These are phyloP conservation scores for Corchorus olitorius DNA, from an alignment of 345 rosid species.

Conservation along the genomic window DNA sequence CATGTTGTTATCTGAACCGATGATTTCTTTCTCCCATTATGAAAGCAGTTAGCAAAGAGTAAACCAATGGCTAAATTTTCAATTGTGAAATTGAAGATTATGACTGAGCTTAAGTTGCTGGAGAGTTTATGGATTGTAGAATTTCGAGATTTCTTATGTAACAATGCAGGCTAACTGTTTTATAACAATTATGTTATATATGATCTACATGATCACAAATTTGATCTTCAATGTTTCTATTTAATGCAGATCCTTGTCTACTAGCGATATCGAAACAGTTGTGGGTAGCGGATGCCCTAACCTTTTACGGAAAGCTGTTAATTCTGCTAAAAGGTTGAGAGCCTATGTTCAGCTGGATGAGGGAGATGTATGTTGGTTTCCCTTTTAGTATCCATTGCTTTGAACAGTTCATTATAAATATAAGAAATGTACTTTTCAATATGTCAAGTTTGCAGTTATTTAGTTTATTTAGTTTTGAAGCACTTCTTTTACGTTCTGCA, in stretches of 20 bases:
- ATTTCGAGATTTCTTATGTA: neutral
- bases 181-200: neutral
- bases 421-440: neutral
- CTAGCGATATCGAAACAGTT: slow-evolving; percentile 55
- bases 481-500: neutral
- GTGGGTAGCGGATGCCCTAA: slow-evolving; percentile 88
- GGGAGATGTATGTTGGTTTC: slow-evolving; percentile 68
- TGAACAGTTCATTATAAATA: neutral
- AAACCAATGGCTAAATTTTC: neutral
- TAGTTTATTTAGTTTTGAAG: slow-evolving; percentile 7
- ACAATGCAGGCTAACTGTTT: neutral
- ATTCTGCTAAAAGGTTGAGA: slow-evolving; percentile 90
- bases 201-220: neutral
- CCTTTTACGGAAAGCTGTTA: slow-evolving; percentile 71
- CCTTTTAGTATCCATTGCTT: neutral
- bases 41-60: neutral
- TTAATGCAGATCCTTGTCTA: slow-evolving; percentile 62
- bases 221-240: slow-evolving; percentile 11
- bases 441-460: neutral
- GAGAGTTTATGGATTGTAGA: neutral
- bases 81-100: slow-evolving; percentile 1
- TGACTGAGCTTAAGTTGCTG: neutral
- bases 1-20: neutral
- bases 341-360: slow-evolving; percentile 62
- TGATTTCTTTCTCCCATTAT: neutral